Evolutionary conservation across 1,284 basidiomycete genomes (phyloP).

Genomic region (Heterobasidion annosum): DNA sequence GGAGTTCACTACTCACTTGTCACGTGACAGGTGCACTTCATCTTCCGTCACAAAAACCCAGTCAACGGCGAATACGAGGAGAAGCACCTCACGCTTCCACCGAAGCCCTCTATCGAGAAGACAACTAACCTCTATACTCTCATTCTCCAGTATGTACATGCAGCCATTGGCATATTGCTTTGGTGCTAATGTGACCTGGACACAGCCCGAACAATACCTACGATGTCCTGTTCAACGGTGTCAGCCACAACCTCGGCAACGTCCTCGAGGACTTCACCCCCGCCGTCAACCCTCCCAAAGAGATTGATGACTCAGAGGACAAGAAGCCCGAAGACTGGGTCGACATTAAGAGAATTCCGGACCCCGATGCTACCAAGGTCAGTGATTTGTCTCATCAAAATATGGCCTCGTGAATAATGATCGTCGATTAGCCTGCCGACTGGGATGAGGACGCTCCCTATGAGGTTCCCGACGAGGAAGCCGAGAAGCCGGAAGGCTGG

Average conservation of each 20-base stretch:
- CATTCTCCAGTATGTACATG: slow-evolving; percentile 66
- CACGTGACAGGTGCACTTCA: slow-evolving; percentile 76
- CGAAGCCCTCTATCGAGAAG: slow-evolving; percentile 83
- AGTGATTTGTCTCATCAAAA: not conserved
- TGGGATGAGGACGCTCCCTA: slow-evolving; percentile 96
- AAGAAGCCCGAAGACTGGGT: slow-evolving; percentile 93
- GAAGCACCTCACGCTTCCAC: slow-evolving; percentile 87
- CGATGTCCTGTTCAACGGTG: slow-evolving; percentile 88
- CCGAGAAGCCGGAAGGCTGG: slow-evolving; percentile 92
- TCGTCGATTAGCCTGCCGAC: slow-evolving; percentile 56
- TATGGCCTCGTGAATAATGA: not conserved
- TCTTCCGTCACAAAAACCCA: slow-evolving; percentile 95
- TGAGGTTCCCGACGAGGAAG: slow-evolving; percentile 83
- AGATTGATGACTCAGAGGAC: slow-evolving; percentile 92
- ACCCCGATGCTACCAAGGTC: slow-evolving; percentile 72
- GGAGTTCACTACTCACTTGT: not conserved
- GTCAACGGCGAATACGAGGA: slow-evolving; percentile 89
- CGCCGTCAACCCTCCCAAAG: slow-evolving; percentile 86
- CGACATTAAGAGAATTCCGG: slow-evolving; percentile 78
- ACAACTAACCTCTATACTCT: slow-evolving; percentile 90
- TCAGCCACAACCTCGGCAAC: slow-evolving; percentile 71
- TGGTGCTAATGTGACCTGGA: not conserved
- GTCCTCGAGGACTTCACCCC: slow-evolving; percentile 94
- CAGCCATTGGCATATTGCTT: not conserved
- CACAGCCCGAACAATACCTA: slow-evolving; percentile 89